Evolutionary conservation across 306 rosid species (phyloP).

Genomic region (Vigna unguiculata): DNA sequence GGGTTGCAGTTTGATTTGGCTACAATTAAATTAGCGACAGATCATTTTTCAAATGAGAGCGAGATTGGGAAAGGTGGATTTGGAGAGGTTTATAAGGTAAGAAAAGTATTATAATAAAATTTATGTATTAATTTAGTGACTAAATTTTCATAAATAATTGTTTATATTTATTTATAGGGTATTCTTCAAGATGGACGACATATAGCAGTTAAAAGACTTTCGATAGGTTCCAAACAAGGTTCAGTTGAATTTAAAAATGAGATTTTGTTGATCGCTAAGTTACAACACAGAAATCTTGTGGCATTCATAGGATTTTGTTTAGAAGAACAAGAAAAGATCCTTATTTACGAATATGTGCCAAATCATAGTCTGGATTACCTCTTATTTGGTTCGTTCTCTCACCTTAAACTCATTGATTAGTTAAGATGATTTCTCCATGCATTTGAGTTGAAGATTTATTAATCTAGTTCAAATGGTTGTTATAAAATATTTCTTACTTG

Average conservation of each 20-base stretch:
- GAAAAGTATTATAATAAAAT: background rate
- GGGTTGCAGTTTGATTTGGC: slow-evolving; percentile 9
- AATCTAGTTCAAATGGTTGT: background rate
- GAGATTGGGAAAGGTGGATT: slow-evolving; percentile 37
- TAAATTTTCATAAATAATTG: too few relatives aligned
- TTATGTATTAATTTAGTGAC: background rate
- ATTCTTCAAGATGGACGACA: slow-evolving; percentile 12
- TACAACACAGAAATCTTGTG: slow-evolving; percentile 46
- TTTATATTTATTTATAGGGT: slow-evolving; percentile 28
- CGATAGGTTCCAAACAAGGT: slow-evolving; percentile 36
- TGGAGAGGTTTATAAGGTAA: slow-evolving; percentile 47
- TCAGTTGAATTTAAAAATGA: slow-evolving; percentile 43
- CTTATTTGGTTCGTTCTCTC: slow-evolving; percentile 30
- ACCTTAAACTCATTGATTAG: background rate
- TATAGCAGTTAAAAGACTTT: slow-evolving; percentile 45
- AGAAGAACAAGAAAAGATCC: slow-evolving; percentile 38
- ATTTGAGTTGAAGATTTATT: background rate
- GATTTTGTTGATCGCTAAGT: slow-evolving; percentile 33
- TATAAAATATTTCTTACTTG: background rate
- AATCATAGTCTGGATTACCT: slow-evolving; percentile 42
- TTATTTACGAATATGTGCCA: slow-evolving; percentile 41
- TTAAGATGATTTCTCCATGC: background rate
- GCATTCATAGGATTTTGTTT: slow-evolving; percentile 19
- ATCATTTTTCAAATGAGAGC: background rate
- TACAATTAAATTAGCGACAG: slow-evolving; percentile 1